These are phyloP conservation scores for Podila minutissima DNA, from an alignment of 192 early-diverging fungal genomes.

Conservation along the genomic window DNA sequence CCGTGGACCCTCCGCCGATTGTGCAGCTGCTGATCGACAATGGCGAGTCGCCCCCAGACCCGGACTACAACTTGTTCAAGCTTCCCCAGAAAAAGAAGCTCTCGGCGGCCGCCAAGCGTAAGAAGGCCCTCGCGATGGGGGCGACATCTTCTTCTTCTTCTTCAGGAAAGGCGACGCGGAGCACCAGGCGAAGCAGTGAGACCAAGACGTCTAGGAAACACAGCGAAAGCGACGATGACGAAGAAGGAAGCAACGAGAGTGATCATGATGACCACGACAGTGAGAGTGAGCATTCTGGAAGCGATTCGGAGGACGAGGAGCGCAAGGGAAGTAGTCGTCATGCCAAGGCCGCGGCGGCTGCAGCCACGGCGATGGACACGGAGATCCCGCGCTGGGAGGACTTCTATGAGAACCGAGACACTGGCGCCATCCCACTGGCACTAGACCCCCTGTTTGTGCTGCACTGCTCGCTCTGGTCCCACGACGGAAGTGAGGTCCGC, in stretches of 20 bases:
- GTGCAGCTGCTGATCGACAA: constrained; percentile 73
- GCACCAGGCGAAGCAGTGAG: background rate
- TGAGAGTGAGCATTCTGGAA: constrained; percentile 5
- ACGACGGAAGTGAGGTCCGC: constrained; percentile 63
- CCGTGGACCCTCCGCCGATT: constrained; percentile 81
- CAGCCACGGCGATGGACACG: background rate
- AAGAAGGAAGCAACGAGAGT: constrained; percentile 8
- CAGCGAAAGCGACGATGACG: background rate
- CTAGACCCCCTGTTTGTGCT: constrained; percentile 70
- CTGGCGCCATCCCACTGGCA: constrained; percentile 2
- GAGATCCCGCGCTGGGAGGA: background rate
- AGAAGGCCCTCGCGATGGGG: background rate
- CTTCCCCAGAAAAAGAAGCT: background rate
- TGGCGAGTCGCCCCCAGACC: constrained; percentile 55
- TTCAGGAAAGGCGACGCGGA: constrained; percentile 7
- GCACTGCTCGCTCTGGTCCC: constrained; percentile 70
- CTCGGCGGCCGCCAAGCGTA: background rate
- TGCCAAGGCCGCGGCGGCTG: background rate
- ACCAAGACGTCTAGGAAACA: background rate
- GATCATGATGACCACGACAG: background rate
- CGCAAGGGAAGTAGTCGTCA: background rate
- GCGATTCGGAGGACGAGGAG: background rate
- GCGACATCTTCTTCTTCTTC: background rate
- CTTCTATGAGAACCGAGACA: background rate
- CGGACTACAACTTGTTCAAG: constrained; percentile 33